phyloP scores from a whole-genome alignment of 345 rosid genomes.

The Rhodomyrtus tomentosa region DNA sequence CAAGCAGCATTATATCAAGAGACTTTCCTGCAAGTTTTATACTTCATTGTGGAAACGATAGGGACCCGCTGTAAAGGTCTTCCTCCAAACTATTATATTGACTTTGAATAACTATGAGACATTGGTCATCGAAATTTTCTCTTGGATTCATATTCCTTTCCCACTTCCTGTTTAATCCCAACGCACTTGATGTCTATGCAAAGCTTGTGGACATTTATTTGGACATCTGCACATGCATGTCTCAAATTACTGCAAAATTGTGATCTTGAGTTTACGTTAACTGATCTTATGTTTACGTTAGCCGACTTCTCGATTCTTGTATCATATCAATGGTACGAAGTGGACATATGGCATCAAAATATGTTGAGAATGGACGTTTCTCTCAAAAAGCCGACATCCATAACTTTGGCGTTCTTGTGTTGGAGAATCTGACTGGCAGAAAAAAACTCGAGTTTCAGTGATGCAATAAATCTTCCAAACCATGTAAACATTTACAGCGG shows the following conservation, averaged over 20 bases:
- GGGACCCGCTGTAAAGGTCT: neutral
- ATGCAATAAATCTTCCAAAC: constrained; percentile 12
- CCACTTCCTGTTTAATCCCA: neutral
- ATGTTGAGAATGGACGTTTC: constrained; percentile 14
- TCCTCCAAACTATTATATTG: neutral
- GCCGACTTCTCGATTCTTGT: neutral
- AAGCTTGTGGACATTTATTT: neutral
- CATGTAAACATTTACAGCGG: constrained; percentile 1
- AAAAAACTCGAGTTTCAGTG: constrained; percentile 11
- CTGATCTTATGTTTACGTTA: too few relatives aligned
- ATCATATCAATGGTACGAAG: constrained; percentile 7
- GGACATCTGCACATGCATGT: neutral
- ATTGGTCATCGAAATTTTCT: neutral
- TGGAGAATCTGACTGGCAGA: constrained; percentile 29
- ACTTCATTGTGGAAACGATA: too few relatives aligned
- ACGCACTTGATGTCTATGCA: neutral
- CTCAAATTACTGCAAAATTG: neutral
- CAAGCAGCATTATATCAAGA: too few relatives aligned
- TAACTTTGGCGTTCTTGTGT: constrained; percentile 28
- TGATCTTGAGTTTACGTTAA: neutral
- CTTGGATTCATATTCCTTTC: neutral
- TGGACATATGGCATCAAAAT: constrained; percentile 46
- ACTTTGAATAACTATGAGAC: neutral
- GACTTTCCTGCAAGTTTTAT: too few relatives aligned
- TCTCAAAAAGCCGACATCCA: constrained; percentile 34